Evolutionary conservation across 352 stramenopile species (phyloP).

Genomic region (Pythium rhizo-oryzae): DNA sequence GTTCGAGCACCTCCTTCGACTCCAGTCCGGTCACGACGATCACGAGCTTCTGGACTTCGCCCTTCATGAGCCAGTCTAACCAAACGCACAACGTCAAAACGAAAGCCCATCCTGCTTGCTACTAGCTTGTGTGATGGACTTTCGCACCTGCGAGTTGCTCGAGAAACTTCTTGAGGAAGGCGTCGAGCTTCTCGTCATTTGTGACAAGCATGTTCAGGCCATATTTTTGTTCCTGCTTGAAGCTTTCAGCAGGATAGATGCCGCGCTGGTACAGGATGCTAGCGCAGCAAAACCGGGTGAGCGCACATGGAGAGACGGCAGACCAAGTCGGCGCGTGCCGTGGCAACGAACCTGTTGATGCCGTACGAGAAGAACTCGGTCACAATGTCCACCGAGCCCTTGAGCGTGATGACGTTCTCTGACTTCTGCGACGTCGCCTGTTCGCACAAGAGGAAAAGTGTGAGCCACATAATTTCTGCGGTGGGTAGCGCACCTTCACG

Average conservation of each 20-base stretch:
- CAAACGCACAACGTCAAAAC: background rate
- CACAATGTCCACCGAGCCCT: slow-evolving; percentile 98
- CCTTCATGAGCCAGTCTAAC: slow-evolving; percentile 93
- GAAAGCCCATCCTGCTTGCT: no score
- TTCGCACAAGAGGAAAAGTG: background rate
- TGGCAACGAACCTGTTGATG: slow-evolving; percentile 93
- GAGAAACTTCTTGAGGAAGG: slow-evolving; percentile 96
- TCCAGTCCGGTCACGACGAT: slow-evolving; percentile 98
- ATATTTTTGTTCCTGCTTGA: slow-evolving; percentile 98
- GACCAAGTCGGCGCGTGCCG: no score
- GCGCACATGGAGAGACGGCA: no score
- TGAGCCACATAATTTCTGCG: no score
- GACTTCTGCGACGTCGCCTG: slow-evolving; percentile 71
- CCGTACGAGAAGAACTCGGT: slow-evolving; percentile 99
- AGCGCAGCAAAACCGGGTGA: background rate
- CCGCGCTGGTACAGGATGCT: slow-evolving; percentile 95
- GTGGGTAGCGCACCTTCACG: no score
- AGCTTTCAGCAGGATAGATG: slow-evolving; percentile 99
- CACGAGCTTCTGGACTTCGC: slow-evolving; percentile 97
- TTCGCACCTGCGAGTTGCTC: slow-evolving; percentile 83
- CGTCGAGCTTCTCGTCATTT: slow-evolving; percentile 94
- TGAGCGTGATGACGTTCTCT: slow-evolving; percentile 98
- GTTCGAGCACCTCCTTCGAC: slow-evolving; percentile 96
- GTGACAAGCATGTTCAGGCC: slow-evolving; percentile 98
- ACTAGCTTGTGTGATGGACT: slow-evolving; percentile 4